A percentile compares a stretch with the other conserved stretches of the same genome.
Evolutionary conservation across 2,329 filamentous ascomycete genomes (phyloP).

Genomic region (Fusarium phyllophilum): DNA sequence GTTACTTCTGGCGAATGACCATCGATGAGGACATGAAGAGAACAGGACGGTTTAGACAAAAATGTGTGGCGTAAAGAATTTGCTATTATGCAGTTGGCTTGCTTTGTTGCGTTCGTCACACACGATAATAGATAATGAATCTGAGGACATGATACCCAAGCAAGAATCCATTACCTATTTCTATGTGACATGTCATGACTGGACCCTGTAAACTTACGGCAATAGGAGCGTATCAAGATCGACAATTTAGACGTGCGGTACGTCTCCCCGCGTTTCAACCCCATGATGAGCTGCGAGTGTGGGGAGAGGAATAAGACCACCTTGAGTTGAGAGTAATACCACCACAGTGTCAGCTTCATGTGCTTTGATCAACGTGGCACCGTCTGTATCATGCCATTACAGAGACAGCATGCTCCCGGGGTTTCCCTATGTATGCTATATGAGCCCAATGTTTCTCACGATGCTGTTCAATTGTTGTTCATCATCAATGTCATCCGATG

Average conservation of each 20-base stretch:
- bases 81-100: neutral
- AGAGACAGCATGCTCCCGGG: neutral
- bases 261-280: slow-evolving; percentile 12
- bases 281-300: slow-evolving; percentile 25
- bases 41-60: slow-evolving; percentile 12
- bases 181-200: neutral
- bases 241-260: neutral
- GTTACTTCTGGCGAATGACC: slow-evolving; percentile 3
- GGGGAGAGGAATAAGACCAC: slow-evolving; percentile 41
- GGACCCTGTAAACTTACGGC: neutral
- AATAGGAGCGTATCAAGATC: slow-evolving; percentile 7
- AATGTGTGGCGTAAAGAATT: neutral
- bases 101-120: neutral
- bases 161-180: neutral
- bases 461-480: neutral
- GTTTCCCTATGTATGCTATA: neutral
- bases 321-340: slow-evolving; percentile 4
- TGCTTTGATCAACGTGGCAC: slow-evolving; percentile 24
- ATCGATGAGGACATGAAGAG: neutral
- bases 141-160: slow-evolving; percentile 2
- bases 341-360: slow-evolving; percentile 26
- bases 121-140: neutral
- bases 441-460: neutral
- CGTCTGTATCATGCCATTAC: slow-evolving; percentile 28
- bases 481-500: slow-evolving; percentile 15